phyloP scores from a whole-genome alignment of 2,329 filamentous ascomycete species.

The Pseudocercospora crystallina region DNA sequence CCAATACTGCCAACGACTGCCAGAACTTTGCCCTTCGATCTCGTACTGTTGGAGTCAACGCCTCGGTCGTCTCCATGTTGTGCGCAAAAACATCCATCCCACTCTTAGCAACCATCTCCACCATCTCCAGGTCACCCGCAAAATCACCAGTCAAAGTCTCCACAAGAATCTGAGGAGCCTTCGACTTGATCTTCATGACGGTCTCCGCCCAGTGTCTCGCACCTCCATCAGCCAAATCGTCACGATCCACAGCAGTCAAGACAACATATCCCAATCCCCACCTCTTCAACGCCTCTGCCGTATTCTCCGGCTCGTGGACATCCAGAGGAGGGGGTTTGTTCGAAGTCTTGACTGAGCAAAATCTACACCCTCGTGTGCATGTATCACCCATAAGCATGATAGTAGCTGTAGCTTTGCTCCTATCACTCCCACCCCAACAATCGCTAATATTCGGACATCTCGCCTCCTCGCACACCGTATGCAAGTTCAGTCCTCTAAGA shows the following conservation, averaged over 20 bases:
- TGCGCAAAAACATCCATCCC: constrained; percentile 96
- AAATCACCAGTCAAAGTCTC: constrained; percentile 89
- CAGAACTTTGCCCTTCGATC: constrained; percentile 87
- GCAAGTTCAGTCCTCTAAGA: constrained; percentile 80
- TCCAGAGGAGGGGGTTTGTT: constrained; percentile 77
- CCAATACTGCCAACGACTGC: constrained; percentile 77
- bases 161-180: constrained; percentile 69
- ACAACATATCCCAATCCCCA: constrained; percentile 98
- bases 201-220: constrained; percentile 90
- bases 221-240: constrained; percentile 86
- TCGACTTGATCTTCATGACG: constrained; percentile 84
- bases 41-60: constrained; percentile 81
- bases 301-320: constrained; percentile 94
- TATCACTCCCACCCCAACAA: constrained; percentile 91
- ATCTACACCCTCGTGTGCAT: constrained; percentile 92
- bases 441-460: constrained; percentile 96
- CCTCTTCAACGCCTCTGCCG: constrained; percentile 83
- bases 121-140: constrained; percentile 81
- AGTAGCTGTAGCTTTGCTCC: constrained; percentile 88
- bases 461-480: constrained; percentile 97
- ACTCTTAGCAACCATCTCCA: constrained; percentile 76
- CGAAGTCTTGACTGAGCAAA: constrained; percentile 94
- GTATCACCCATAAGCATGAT: constrained; percentile 99
- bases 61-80: constrained; percentile 94
- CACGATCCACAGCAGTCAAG: constrained; percentile 87